These are phyloP conservation scores for Paraleonurus japonicus DNA, from an alignment of 257 asterid genomes.

Conservation along the genomic window DNA sequence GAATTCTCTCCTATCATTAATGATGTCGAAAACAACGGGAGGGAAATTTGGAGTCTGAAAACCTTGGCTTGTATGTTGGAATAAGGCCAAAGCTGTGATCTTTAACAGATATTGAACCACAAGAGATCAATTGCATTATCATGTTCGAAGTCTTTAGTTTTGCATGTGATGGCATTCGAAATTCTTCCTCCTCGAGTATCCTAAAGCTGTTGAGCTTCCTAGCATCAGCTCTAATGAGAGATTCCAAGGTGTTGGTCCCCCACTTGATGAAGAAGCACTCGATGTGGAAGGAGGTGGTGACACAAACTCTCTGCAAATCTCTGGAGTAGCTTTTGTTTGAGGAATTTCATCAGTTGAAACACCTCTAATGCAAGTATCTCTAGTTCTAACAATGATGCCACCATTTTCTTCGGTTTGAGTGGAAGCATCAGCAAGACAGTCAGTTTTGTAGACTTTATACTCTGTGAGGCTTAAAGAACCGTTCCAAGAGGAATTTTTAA, in stretches of 20 bases:
- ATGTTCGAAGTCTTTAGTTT: constrained; percentile 81
- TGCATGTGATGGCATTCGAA: constrained; percentile 45
- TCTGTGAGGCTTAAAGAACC: constrained; percentile 73
- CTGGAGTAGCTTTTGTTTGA: constrained; percentile 45
- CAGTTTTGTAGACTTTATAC: constrained; percentile 72
- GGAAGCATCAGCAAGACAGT: constrained; percentile 83
- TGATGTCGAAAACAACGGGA: constrained; percentile 75
- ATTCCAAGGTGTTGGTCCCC: constrained; percentile 83
- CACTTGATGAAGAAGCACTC: constrained; percentile 73
- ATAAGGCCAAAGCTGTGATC: constrained; percentile 82
- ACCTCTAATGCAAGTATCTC: constrained; percentile 61
- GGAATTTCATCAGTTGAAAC: constrained; percentile 63
- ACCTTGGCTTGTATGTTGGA: constrained; percentile 81
- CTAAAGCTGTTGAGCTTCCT: constrained; percentile 78
- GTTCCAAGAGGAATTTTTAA: constrained; percentile 66
- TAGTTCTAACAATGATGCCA: constrained; percentile 33
- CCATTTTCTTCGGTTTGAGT: constrained; percentile 86
- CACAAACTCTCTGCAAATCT: constrained; percentile 46
- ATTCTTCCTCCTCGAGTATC: constrained; percentile 69
- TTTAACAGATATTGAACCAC: constrained; percentile 89
- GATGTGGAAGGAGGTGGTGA: constrained; percentile 78
- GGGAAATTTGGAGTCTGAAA: constrained; percentile 69
- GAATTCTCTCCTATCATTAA: constrained; percentile 79
- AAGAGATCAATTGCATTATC: constrained; percentile 87
- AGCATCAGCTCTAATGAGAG: constrained; percentile 81